These are phyloP conservation scores for Martensiomyces pterosporus DNA, from an alignment of 192 early-diverging fungal species.

Conservation along the genomic window DNA sequence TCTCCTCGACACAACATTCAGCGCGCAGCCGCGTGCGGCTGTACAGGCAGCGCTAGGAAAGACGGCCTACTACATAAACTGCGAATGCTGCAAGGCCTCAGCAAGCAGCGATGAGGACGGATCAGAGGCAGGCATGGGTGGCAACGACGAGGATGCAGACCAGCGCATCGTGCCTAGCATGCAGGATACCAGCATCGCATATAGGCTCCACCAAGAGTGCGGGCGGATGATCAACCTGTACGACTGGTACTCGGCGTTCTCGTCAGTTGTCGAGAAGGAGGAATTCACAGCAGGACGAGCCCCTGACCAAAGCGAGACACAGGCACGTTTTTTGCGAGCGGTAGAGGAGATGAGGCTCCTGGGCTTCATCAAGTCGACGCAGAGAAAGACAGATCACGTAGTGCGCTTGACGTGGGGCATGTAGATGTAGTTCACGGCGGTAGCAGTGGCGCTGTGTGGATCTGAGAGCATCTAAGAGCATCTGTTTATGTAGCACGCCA, in stretches of 20 bases:
- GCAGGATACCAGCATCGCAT: conserved; percentile 85
- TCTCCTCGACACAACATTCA: conserved; percentile 78
- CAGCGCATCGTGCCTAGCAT: conserved; percentile 57
- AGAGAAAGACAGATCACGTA: conserved; percentile 92
- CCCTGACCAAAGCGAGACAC: conserved; percentile 53
- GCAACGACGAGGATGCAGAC: conserved; percentile 28
- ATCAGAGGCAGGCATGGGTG: too few species aligned
- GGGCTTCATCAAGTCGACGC: conserved; percentile 87
- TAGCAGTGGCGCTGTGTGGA: too few species aligned
- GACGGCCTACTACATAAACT: conserved; percentile 73
- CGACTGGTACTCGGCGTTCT: conserved; percentile 88
- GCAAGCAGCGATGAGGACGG: not conserved
- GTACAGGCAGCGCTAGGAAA: conserved; percentile 82
- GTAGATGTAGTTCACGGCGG: too few species aligned
- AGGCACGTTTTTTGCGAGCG: conserved; percentile 80
- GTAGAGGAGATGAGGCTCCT: conserved; percentile 85
- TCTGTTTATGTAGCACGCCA: not conserved
- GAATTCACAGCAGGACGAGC: conserved; percentile 3
- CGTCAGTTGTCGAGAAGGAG: conserved; percentile 69
- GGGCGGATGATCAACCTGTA: conserved; percentile 91
- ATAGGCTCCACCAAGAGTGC: conserved; percentile 88
- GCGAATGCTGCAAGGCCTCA: conserved; percentile 65
- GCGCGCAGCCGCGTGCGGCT: conserved; percentile 75
- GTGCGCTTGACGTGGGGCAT: conserved; percentile 75
- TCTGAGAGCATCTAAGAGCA: too few species aligned